These are phyloP conservation scores for Magnolia kwangsiensis DNA, from an alignment of 164 flowering plant genomes.

Conservation along the genomic window DNA sequence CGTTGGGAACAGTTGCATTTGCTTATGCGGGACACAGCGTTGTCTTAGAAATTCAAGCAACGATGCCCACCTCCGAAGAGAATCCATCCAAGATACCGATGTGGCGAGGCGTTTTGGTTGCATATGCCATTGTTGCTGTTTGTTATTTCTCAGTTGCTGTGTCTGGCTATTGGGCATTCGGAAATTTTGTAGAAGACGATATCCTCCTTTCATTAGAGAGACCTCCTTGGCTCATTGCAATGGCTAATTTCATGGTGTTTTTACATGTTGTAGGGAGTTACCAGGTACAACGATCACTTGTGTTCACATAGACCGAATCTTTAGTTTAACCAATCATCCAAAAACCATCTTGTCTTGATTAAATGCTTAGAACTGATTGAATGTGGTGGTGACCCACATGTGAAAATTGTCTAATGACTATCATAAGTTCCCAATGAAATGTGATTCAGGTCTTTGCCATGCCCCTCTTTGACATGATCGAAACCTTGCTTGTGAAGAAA, in stretches of 20 bases:
- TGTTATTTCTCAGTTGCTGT: constrained; percentile 32
- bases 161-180: constrained; percentile 29
- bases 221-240: constrained; percentile 35
- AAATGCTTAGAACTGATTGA: not conserved
- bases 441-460: constrained; percentile 29
- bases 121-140: constrained; percentile 28
- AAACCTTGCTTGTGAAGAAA: constrained; percentile 20
- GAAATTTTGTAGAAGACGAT: constrained; percentile 28
- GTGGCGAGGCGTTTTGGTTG: constrained; percentile 33
- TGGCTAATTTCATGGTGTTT: constrained; percentile 33
- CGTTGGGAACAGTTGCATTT: constrained; percentile 26
- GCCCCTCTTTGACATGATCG: constrained; percentile 35
- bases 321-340: not conserved
- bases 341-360: not conserved
- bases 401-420: no score
- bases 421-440: not conserved
- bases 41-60: constrained; percentile 37
- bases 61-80: constrained; percentile 29
- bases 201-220: constrained; percentile 30
- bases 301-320: not conserved
- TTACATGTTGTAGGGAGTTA: constrained; percentile 41
- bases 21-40: constrained; percentile 37
- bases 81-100: constrained; percentile 28
- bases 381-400: not conserved
- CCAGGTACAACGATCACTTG: constrained; percentile 20